Evolutionary conservation across 768 basidiomycete genomes (phyloP), one percentile per base, ranked within the genome.

Genomic region (Collybiopsis confluens): DNA sequence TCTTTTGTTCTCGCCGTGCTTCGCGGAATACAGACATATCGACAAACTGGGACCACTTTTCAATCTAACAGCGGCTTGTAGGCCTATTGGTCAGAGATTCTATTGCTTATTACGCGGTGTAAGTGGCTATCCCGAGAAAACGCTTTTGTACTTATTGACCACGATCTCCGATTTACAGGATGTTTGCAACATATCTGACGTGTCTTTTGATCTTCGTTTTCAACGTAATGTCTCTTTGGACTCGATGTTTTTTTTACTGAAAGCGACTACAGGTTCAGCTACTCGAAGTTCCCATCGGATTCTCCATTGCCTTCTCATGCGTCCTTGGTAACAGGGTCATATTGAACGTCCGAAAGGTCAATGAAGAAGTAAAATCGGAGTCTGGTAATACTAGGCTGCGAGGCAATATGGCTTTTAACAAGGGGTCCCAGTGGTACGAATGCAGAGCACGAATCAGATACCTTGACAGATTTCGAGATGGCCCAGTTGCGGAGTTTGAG

Each of bases 61-160:
- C 69, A 65, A 7, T 71, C 71, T 36, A 80, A 80, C 61, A 68
- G 27, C 64, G 71, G 45, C 68, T 83, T n/a, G 70, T 83, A 13
- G 60, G 67, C 10, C 73, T 82, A 36, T 72, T 85, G 28, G 70
- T 85, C 16, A 70, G 81, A 24, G 83, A 83, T 63, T 82, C 80
- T 2, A 64, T 83, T 20, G 58, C 78, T 7, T 83, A 82, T 57
- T 85, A 82, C 59, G 59, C 82, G 7, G 70, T 81, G 82, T 83
- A 61, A 61, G 80, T 68, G n/a, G n/a, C n/a, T n/a, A n/a, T n/a
- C n/a, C n/a, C 26, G 38, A 3, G 16, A 3, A 26, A 23, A n/a
- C 1, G 2, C 27, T 45, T 11, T 15, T 27, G 4, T 27, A 21
- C 5, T 1, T 18, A 8, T 27, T n/a, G 13, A 45, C n/a, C 27